A percentile compares a stretch with the other conserved stretches of the same genome.
These are phyloP conservation scores for Ciborinia camelliae DNA, from an alignment of 2,329 filamentous ascomycete genomes.

Conservation along the genomic window DNA sequence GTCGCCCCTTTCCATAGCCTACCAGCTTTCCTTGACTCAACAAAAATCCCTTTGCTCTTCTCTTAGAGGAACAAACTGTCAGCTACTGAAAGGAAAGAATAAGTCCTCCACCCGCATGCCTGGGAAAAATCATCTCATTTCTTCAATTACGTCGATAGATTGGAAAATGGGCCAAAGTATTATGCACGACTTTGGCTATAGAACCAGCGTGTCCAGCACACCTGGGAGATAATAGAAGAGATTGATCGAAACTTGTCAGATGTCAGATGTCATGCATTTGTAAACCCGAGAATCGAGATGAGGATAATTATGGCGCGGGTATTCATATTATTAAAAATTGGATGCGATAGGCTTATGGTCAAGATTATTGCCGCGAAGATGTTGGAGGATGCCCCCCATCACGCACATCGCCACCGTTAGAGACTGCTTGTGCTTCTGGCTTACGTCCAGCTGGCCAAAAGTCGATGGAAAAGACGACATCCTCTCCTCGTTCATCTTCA, in stretches of 20 bases:
- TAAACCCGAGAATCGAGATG: constrained; percentile 16
- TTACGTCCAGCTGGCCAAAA: constrained; percentile 64
- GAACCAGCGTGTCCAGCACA: constrained; percentile 20
- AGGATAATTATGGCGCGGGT: constrained; percentile 16
- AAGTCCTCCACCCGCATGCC: constrained; percentile 12
- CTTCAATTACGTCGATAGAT: constrained; percentile 13
- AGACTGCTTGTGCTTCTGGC: constrained; percentile 30
- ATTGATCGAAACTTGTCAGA: constrained; percentile 16
- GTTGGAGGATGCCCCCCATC: constrained; percentile 28
- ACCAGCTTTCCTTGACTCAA: constrained; percentile 1
- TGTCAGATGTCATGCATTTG: constrained; percentile 18
- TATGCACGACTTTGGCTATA: constrained; percentile 20
- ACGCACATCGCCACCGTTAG: constrained; percentile 23
- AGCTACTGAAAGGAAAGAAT: constrained; percentile 1
- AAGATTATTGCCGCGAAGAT: constrained; percentile 31
- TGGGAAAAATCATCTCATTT: constrained; percentile 14
- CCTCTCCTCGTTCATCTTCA: constrained; percentile 90
- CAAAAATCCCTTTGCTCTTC: constrained; percentile 9
- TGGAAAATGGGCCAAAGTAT: constrained; percentile 13
- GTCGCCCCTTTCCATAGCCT: constrained; percentile 7
- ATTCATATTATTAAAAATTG: constrained; percentile 18
- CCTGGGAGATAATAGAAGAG: constrained; percentile 19
- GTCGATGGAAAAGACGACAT: constrained; percentile 90
- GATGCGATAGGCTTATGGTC: constrained; percentile 2
- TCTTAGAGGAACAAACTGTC: constrained; percentile 11